phyloP scores from a whole-genome alignment of 371 early-diverging fungal genomes.

The Rhizopus delemar region DNA sequence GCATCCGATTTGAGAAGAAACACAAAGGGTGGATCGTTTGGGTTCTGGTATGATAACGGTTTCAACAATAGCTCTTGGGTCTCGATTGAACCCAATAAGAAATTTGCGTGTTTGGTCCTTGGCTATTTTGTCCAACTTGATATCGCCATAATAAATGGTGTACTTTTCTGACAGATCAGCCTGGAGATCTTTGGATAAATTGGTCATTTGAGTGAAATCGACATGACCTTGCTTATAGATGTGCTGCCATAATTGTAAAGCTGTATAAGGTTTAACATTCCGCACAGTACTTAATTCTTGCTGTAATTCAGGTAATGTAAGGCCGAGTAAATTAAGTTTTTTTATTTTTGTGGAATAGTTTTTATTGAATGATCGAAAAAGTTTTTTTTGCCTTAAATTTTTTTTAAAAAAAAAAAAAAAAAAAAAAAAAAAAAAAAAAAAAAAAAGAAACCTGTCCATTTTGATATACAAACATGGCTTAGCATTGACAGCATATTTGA shows the following conservation, averaged over 20 bases:
- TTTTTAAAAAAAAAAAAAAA: not conserved
- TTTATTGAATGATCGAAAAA: slow-evolving; percentile 12
- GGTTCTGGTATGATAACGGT: slow-evolving; percentile 73
- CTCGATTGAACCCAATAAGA: slow-evolving; percentile 51
- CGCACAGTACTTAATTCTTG: slow-evolving; percentile 33
- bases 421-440: slow-evolving; percentile 6
- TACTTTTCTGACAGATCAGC: slow-evolving; percentile 50
- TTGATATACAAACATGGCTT: not conserved
- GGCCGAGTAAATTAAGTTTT: slow-evolving; percentile 55
- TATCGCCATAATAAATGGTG: slow-evolving; percentile 61
- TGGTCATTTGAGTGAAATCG: slow-evolving; percentile 66
- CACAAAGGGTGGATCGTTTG: slow-evolving; percentile 80
- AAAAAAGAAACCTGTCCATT: slow-evolving; percentile 2
- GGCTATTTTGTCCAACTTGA: slow-evolving; percentile 55
- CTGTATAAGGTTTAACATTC: slow-evolving; percentile 51
- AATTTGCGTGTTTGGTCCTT: slow-evolving; percentile 64
- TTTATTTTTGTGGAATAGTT: slow-evolving; percentile 3
- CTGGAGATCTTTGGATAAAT: slow-evolving; percentile 57
- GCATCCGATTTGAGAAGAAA: slow-evolving; percentile 91
- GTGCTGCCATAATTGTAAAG: slow-evolving; percentile 66
- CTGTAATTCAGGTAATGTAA: slow-evolving; percentile 41
- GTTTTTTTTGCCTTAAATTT: not conserved
- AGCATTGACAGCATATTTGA: too few species aligned
- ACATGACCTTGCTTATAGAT: slow-evolving; percentile 64
- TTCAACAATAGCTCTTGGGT: slow-evolving; percentile 60